phyloP scores from a whole-genome alignment of 306 rosid genomes.

The Styphnolobium japonicum region DNA sequence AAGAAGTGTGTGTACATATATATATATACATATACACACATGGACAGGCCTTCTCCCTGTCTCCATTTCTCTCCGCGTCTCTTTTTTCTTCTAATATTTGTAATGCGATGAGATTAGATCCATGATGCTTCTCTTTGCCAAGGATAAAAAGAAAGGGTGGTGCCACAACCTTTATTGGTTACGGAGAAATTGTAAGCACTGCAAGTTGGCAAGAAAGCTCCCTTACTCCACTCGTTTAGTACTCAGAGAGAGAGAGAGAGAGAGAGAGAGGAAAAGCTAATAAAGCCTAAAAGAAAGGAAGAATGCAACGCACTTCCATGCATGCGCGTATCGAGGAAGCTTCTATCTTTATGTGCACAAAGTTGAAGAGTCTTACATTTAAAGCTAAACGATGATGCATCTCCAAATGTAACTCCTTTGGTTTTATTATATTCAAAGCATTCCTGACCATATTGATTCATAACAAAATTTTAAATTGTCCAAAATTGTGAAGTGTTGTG shows the following conservation, averaged over 20 bases:
- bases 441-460: too few species aligned
- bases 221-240: slow-evolving; percentile 8
- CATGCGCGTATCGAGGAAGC: slow-evolving; percentile 73
- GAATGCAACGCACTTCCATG: slow-evolving; percentile 73
- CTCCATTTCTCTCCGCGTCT: not conserved
- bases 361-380: slow-evolving; percentile 41
- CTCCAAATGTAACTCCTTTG: not conserved
- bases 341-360: slow-evolving; percentile 51
- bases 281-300: slow-evolving; percentile 65
- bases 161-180: slow-evolving; percentile 61
- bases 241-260: slow-evolving; percentile 16
- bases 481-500: too few species aligned
- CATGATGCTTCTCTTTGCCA: slow-evolving; percentile 26
- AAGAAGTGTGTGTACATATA: not conserved
- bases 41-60: not conserved
- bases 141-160: slow-evolving; percentile 3
- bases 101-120: slow-evolving; percentile 15
- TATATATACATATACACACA: not conserved
- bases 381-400: slow-evolving; percentile 39
- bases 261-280: slow-evolving; percentile 34
- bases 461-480: too few species aligned
- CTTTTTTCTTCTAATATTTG: not conserved
- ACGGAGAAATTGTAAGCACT: slow-evolving; percentile 52
- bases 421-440: too few species aligned
- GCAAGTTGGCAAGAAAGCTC: slow-evolving; percentile 68